Conservation (phyloP, 202 grass and related monocot genomes). For the Carex arenaria region DNA sequence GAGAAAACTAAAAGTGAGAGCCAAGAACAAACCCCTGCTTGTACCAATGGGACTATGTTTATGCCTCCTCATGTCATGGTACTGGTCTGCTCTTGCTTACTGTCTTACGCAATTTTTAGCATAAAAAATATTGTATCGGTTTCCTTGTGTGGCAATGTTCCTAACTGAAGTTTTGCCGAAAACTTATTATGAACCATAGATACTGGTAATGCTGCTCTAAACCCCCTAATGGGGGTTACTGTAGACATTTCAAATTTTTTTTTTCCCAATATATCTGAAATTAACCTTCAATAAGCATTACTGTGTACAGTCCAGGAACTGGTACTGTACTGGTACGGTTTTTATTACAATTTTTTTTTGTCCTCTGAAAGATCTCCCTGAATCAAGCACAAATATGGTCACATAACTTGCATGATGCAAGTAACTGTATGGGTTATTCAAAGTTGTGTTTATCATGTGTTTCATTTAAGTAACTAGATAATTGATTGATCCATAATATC, state of each 20-base stretch:
- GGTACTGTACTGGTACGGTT: background rate
- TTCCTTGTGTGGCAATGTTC: background rate
- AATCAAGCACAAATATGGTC: background rate
- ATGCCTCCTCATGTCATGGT: constrained; percentile 20
- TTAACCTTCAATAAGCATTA: background rate
- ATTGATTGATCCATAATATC: background rate
- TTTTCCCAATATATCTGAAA: background rate
- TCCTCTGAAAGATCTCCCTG: background rate
- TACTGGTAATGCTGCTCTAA: background rate
- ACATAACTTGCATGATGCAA: background rate
- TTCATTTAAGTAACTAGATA: background rate
- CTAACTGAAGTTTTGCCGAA: background rate
- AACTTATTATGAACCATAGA: background rate
- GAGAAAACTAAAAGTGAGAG: constrained; percentile 7
- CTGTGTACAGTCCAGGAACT: background rate
- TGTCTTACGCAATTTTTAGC: background rate
- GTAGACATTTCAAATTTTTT: background rate
- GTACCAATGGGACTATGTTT: constrained; percentile 6
- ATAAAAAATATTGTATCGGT: background rate
- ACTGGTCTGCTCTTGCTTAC: background rate
- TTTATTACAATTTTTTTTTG: background rate
- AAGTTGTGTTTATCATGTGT: background rate
- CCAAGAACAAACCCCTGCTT: constrained; percentile 4
- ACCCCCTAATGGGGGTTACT: background rate
- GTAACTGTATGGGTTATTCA: background rate